phyloP scores from a whole-genome alignment of 106 monocot species.

The Vanilla planifolia region DNA sequence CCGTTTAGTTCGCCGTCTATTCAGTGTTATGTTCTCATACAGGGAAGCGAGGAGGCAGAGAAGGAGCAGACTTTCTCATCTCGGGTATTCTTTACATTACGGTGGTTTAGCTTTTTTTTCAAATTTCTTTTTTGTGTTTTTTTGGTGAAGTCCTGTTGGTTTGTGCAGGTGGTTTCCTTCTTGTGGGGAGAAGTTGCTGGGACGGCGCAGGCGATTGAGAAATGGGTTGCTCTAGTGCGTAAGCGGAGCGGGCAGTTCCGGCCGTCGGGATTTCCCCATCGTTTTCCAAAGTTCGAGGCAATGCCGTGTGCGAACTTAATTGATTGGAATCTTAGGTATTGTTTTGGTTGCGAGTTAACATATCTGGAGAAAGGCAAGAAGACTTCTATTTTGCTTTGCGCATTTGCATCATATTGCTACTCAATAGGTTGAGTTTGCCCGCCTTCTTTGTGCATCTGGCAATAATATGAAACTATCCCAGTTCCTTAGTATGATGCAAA shows the following conservation, averaged over 20 bases:
- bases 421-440: no score
- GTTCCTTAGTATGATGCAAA: no score
- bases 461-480: no score
- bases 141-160: not conserved
- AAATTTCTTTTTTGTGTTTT: not conserved
- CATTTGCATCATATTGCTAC: no score
- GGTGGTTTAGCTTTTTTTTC: not conserved
- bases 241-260: slow-evolving; percentile 15
- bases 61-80: slow-evolving; percentile 14
- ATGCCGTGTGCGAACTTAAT: slow-evolving; percentile 12
- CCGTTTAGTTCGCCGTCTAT: no score
- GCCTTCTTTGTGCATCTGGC: no score
- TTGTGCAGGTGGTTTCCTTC: slow-evolving; percentile 17
- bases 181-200: slow-evolving; percentile 17
- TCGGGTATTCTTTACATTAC: slow-evolving; percentile 14
- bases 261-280: slow-evolving; percentile 27
- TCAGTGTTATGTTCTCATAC: no score
- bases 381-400: no score
- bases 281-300: slow-evolving; percentile 5
- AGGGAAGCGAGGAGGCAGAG: slow-evolving; percentile 18
- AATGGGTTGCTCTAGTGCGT: slow-evolving; percentile 24
- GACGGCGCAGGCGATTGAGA: slow-evolving; percentile 14
- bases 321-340: not conserved
- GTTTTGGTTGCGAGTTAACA: no score
- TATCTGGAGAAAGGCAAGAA: no score